These are phyloP conservation scores for Monilinia vaccinii-corymbosi DNA, from an alignment of 2,329 filamentous ascomycete species.

Conservation along the genomic window DNA sequence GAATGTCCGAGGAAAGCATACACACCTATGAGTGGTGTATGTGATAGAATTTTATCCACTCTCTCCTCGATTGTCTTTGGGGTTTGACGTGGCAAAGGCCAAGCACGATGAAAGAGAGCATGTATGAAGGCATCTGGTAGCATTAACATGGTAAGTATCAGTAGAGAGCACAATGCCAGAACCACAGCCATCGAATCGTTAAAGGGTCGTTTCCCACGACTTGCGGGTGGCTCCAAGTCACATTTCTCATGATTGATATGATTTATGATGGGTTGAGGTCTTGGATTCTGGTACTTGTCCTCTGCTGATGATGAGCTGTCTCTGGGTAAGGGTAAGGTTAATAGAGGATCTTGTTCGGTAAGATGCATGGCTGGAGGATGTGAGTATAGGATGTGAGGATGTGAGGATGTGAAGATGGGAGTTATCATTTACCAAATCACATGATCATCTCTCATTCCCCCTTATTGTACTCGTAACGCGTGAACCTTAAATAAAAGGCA, in stretches of 20 bases:
- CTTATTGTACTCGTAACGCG: too few species aligned
- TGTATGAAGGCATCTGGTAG: conserved; percentile 9
- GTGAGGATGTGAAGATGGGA: background rate
- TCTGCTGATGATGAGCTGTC: too few species aligned
- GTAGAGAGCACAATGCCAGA: conserved; percentile 14
- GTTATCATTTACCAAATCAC: background rate
- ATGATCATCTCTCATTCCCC: background rate
- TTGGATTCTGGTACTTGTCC: conserved; percentile 4
- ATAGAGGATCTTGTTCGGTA: conserved; percentile 27
- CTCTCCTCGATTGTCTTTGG: conserved; percentile 28
- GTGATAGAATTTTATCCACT: conserved; percentile 35
- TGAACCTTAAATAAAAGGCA: too few species aligned
- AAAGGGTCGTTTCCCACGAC: conserved; percentile 3
- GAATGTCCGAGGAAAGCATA: conserved; percentile 17
- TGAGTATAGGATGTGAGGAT: too few species aligned
- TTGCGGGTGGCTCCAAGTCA: background rate
- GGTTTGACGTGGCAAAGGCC: conserved; percentile 9
- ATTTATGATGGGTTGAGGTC: conserved; percentile 3
- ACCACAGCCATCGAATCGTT: conserved; percentile 7
- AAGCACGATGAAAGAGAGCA: background rate
- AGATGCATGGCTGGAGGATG: background rate
- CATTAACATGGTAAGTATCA: conserved; percentile 12
- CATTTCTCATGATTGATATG: background rate
- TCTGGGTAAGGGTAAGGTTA: conserved; percentile 21
- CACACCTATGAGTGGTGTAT: conserved; percentile 42